Conservation (phyloP, 2,329 filamentous ascomycete genomes). For the Cytospora paraplurivora region DNA sequence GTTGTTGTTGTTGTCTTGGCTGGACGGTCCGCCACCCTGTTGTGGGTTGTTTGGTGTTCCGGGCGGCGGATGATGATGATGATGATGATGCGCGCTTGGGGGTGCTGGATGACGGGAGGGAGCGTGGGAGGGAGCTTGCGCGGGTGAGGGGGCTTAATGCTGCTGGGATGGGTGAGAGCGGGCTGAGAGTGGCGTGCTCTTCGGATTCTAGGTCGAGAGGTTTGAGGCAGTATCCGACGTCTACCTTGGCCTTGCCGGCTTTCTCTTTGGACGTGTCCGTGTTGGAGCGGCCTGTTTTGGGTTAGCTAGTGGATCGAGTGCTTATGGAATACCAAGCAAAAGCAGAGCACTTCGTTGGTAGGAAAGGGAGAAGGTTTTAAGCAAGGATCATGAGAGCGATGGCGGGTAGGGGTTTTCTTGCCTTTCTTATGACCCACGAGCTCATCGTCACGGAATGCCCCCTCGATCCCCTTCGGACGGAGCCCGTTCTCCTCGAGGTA, state of each 20-base stretch:
- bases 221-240: constrained; percentile 25
- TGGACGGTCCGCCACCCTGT: constrained; percentile 23
- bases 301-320: background rate
- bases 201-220: constrained; percentile 18
- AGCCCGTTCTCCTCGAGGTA: constrained; percentile 71
- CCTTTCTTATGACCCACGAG: constrained; percentile 40
- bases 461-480: constrained; percentile 76
- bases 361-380: too few species aligned
- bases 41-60: constrained; percentile 30
- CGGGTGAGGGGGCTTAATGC: constrained; percentile 6
- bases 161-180: constrained; percentile 5
- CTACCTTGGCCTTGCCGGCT: constrained; percentile 22
- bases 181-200: constrained; percentile 21
- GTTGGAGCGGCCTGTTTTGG: constrained; percentile 19
- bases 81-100: constrained; percentile 28
- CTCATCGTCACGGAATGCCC: constrained; percentile 65
- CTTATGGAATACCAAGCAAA: background rate
- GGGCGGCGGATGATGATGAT: constrained; percentile 26
- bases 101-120: constrained; percentile 25
- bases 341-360: constrained; percentile 17
- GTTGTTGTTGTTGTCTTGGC: constrained; percentile 15
- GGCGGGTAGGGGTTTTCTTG: constrained; percentile 24
- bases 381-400: background rate
- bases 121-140: constrained; percentile 22
- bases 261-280: constrained; percentile 12